Base-by-base conservation (phyloP, 2,329 filamentous ascomycete species). In the Fusarium sp. region DNA sequence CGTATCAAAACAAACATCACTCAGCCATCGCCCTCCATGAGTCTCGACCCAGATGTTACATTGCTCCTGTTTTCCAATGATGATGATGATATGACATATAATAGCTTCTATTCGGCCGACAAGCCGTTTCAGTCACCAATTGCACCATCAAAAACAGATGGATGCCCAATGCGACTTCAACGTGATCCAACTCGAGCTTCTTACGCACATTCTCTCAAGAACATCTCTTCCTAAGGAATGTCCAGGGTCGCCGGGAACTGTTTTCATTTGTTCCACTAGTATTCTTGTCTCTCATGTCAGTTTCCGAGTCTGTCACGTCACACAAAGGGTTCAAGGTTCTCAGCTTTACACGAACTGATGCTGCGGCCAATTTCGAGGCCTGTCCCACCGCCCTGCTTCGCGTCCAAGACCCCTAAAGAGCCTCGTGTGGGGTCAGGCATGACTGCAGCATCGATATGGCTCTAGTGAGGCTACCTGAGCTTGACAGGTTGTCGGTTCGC, bases 361-460 rank as follows among this genome's bases (percentile, higher is more conserved):
- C 35, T 49, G 39, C 51, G 53, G 47, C 54, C 63, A 43, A 55
- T 55, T 29, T 25, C 51, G 43, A 52, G 53, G 49, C 58, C 61
- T 47, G 63, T 63, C 23, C 23, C 23, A 8, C 23, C 23, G 23
- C 23, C 23, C 23, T 68, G 62, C 55, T 52, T 45, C 43, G 57
- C 31, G 53, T 49, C 56, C 53, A 68, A 66, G 46, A 49, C 31
- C 51, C 50, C 37, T 17, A 42, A 54, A 49, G 51, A 57, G 60
- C 63, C 57, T 63, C 54, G 57, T 64, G 61, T 68, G 67, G 66
- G 65, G 67, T 70, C 63, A 64, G 68, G 68, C 68, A 71, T 64
- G 62, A 70, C 60, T 67, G 68, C 68, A 70, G 68, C 55, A 69
- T 52, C 57, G 41, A 42, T 44, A 47, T 33, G 53, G 57, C 43